A percentile compares a stretch with the other conserved stretches of the same genome.
phyloP scores from a whole-genome alignment of 2,329 filamentous ascomycete genomes.

The Sodiomyces alkalinus region DNA sequence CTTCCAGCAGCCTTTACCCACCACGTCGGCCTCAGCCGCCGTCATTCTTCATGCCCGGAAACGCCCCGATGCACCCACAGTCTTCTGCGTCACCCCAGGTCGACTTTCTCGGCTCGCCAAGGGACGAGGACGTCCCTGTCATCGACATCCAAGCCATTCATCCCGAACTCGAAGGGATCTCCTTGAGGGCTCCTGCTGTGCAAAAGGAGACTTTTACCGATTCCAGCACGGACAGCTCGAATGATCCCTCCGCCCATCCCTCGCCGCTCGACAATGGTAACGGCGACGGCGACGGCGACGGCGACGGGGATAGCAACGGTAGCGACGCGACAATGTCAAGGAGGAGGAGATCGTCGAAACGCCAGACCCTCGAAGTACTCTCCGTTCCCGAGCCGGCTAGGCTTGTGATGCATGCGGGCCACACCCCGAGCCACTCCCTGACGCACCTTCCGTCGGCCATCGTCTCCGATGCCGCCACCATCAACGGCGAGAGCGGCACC shows the following conservation, averaged over 20 bases:
- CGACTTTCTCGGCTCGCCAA: conserved; percentile 19
- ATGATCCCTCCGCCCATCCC: conserved; percentile 12
- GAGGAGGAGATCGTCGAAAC: conserved; percentile 19
- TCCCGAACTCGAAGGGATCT: conserved; percentile 43
- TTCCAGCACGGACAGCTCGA: conserved; percentile 12
- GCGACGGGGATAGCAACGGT: conserved; percentile 11
- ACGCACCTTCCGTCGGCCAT: conserved; percentile 31
- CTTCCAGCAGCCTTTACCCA: too few relatives aligned
- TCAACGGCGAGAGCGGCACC: conserved; percentile 22
- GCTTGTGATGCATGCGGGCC: conserved; percentile 46
- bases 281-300: conserved; percentile 13
- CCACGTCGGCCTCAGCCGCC: conserved; percentile 18
- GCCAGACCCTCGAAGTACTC: conserved; percentile 29
- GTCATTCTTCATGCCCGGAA: conserved; percentile 23
- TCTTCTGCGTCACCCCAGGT: conserved; percentile 17
- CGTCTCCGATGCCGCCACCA: conserved; percentile 23
- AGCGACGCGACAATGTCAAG: too few relatives aligned
- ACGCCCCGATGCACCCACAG: conserved; percentile 27
- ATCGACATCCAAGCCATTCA: conserved; percentile 44
- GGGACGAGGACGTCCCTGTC: conserved; percentile 23
- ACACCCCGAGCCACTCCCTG: conserved; percentile 45
- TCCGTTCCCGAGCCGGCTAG: conserved; percentile 32
- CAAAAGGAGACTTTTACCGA: conserved; percentile 36
- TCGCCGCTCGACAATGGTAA: conserved; percentile 5
- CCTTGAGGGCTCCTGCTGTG: conserved; percentile 37